A percentile compares a stretch with the other conserved stretches of the same genome.
These are phyloP conservation scores for Hevea brasiliensis DNA, from an alignment of 345 rosid species.

Conservation along the genomic window DNA sequence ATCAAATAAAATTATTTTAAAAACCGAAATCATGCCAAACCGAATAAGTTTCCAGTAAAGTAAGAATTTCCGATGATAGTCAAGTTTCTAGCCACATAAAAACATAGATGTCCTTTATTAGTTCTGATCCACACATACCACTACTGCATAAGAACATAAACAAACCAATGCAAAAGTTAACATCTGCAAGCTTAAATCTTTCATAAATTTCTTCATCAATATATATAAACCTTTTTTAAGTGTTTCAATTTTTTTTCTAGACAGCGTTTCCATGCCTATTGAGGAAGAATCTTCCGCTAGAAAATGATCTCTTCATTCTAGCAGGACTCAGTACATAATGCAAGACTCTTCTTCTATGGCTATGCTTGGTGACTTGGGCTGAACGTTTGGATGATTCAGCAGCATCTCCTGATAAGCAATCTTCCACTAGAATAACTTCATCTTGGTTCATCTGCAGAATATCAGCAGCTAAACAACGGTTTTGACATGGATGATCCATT, in stretches of 20 bases:
- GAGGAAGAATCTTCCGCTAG: slow-evolving; percentile 55
- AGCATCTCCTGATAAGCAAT: slow-evolving; percentile 14
- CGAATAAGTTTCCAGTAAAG: no score
- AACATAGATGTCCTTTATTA: no score
- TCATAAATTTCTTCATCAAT: no score
- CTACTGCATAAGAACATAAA: no score
- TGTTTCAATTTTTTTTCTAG: slow-evolving; percentile 6
- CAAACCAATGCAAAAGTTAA: no score
- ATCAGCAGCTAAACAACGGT: slow-evolving; percentile 41
- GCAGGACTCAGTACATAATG: slow-evolving; percentile 24
- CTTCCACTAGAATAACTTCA: slow-evolving; percentile 25
- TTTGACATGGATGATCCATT: slow-evolving; percentile 56
- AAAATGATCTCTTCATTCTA: slow-evolving; percentile 57
- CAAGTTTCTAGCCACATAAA: no score
- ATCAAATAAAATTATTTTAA: no score
- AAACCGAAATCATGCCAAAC: no score
- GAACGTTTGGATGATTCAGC: slow-evolving; percentile 39
- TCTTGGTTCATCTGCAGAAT: slow-evolving; percentile 35
- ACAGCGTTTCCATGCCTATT: slow-evolving; percentile 40
- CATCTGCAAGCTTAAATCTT: no score
- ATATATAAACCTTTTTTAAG: no score
- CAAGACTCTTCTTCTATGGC: slow-evolving; percentile 28
- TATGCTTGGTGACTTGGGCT: slow-evolving; percentile 27
- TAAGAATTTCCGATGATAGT: no score
- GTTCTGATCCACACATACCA: no score